A percentile compares a stretch with the other conserved stretches of the same genome.
phyloP scores from a whole-genome alignment of 176 grass and related monocot genomes.

The maize (Zea mays) region DNA sequence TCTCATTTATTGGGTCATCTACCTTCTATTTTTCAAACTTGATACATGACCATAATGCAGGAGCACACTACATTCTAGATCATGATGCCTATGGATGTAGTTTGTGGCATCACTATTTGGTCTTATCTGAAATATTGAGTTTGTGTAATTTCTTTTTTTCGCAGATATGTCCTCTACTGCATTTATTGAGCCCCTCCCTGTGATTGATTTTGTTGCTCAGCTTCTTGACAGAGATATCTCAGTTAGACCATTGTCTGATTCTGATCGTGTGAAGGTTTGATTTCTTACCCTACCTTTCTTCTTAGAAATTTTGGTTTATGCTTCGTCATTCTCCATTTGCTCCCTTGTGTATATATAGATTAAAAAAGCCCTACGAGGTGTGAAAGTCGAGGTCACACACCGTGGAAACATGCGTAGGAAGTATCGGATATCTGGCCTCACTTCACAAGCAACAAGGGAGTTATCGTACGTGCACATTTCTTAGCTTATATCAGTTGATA shows the following conservation, averaged over 20 bases:
- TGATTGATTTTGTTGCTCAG: slow-evolving; percentile 82
- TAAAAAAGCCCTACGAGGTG: slow-evolving; percentile 81
- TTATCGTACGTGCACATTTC: slow-evolving; percentile 59
- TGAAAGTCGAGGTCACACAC: slow-evolving; percentile 90
- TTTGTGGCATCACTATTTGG: neutral
- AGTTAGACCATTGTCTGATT: slow-evolving; percentile 81
- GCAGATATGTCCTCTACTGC: slow-evolving; percentile 95
- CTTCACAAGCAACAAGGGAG: slow-evolving; percentile 86
- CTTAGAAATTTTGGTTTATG: slow-evolving; percentile 7
- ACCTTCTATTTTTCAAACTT: slow-evolving; percentile 3
- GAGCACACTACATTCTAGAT: neutral
- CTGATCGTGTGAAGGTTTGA: slow-evolving; percentile 88
- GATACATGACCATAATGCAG: neutral
- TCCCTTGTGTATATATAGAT: slow-evolving; percentile 40
- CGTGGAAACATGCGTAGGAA: slow-evolving; percentile 93
- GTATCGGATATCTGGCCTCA: slow-evolving; percentile 89
- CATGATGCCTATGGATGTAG: neutral
- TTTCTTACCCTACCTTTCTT: slow-evolving; percentile 14
- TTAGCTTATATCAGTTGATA: slow-evolving; percentile 5
- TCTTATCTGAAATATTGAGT: slow-evolving; percentile 14
- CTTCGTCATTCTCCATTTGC: neutral
- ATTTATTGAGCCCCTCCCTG: slow-evolving; percentile 86
- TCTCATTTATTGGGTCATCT: neutral
- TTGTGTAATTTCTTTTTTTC: slow-evolving; percentile 17
- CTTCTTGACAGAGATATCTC: slow-evolving; percentile 90